Evolutionary conservation across 495 filamentous ascomycete genomes (phyloP).

Genomic region (Platismatia glauca): DNA sequence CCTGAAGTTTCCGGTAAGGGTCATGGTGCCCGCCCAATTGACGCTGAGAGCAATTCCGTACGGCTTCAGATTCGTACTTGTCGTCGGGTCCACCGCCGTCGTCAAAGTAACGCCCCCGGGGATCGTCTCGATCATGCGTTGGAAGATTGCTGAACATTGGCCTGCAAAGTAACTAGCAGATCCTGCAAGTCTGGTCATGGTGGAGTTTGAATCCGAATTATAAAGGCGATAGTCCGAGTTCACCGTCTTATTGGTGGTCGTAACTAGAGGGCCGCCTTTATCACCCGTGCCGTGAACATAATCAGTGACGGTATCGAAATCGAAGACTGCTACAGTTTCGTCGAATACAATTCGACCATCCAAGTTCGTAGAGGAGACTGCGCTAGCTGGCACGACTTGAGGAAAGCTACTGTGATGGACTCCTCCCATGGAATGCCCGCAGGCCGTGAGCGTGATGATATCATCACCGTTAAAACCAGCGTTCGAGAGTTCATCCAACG

Average conservation of each 20-base stretch:
- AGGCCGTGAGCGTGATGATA: conserved; percentile 54
- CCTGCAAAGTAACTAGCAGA: conserved; percentile 32
- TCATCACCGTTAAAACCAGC: conserved; percentile 48
- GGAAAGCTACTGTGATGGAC: conserved; percentile 50
- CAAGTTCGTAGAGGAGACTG: conserved; percentile 40
- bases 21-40: conserved; percentile 21
- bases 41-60: conserved; percentile 15
- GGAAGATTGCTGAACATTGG: conserved; percentile 43
- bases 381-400: conserved; percentile 38
- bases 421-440: conserved; percentile 53
- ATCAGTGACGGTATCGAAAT: conserved; percentile 48
- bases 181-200: conserved; percentile 40
- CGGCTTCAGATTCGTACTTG: conserved; percentile 19
- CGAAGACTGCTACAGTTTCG: conserved; percentile 37
- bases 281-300: conserved; percentile 41
- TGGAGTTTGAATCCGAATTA: conserved; percentile 46
- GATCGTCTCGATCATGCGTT: conserved; percentile 54
- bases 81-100: conserved; percentile 39
- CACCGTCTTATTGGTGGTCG: conserved; percentile 37
- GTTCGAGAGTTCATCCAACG: conserved; percentile 45
- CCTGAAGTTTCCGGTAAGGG: conserved; percentile 18
- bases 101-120: conserved; percentile 44
- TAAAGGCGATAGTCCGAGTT: conserved; percentile 51
- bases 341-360: conserved; percentile 33
- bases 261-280: conserved; percentile 31